Evolutionary conservation across 306 rosid genomes (phyloP).

Genomic region (Ochetophila trinervis): DNA sequence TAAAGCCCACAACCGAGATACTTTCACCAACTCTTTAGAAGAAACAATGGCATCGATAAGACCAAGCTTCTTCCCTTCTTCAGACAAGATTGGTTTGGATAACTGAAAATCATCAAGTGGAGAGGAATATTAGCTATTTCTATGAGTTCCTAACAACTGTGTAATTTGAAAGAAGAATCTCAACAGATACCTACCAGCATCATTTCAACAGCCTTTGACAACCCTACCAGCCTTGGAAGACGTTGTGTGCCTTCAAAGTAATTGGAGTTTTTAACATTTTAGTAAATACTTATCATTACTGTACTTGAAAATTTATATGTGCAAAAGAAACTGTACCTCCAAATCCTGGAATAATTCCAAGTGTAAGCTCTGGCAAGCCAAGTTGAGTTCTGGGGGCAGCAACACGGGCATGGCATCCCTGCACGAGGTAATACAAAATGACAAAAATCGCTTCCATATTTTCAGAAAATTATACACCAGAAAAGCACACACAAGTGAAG

Average conservation of each 20-base stretch:
- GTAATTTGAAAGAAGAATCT: not conserved
- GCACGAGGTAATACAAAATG: conserved; percentile 18
- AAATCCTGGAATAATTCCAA: conserved; percentile 92
- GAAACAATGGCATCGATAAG: conserved; percentile 78
- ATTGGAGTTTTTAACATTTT: conserved; percentile 28
- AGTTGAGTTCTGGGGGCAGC: conserved; percentile 81
- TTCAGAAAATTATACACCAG: not conserved
- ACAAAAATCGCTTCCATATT: conserved; percentile 5
- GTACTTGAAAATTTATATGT: conserved; percentile 11
- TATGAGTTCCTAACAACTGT: not conserved
- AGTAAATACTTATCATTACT: conserved; percentile 6
- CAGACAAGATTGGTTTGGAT: conserved; percentile 77
- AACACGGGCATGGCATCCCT: conserved; percentile 96
- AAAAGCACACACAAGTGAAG: not conserved
- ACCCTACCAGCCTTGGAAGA: conserved; percentile 94
- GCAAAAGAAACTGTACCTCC: conserved; percentile 62
- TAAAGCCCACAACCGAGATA: conserved; percentile 74
- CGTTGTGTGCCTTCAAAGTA: conserved; percentile 80
- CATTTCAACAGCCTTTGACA: conserved; percentile 80
- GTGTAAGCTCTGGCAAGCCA: conserved; percentile 90
- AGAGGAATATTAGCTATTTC: not conserved
- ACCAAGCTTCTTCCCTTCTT: conserved; percentile 92
- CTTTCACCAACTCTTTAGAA: conserved; percentile 71
- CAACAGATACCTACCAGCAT: conserved; percentile 64
- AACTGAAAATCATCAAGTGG: conserved; percentile 38